Conservation (phyloP, 2,329 filamentous ascomycete species). For the Alternaria triticimaculans region DNA sequence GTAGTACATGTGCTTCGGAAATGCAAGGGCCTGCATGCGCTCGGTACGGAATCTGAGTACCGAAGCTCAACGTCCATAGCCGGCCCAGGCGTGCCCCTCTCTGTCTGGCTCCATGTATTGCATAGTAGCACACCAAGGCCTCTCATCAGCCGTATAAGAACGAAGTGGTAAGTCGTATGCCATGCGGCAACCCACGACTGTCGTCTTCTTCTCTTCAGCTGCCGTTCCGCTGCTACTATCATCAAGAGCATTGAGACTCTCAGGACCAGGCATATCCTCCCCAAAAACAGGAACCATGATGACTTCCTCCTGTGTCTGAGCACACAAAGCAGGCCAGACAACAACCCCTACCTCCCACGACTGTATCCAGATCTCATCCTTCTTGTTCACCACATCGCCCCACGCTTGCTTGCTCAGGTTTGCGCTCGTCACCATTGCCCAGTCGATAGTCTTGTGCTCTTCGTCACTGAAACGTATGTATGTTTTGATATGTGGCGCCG, state of each 20-base stretch:
- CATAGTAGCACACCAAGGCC: slow-evolving; percentile 77
- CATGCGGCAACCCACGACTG: slow-evolving; percentile 73
- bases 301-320: slow-evolving; percentile 22
- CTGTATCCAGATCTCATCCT: slow-evolving; percentile 71
- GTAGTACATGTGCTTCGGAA: not conserved
- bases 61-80: slow-evolving; percentile 10
- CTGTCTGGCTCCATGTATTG: slow-evolving; percentile 68
- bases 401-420: slow-evolving; percentile 90
- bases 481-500: slow-evolving; percentile 89
- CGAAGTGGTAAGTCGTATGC: slow-evolving; percentile 82
- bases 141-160: slow-evolving; percentile 67
- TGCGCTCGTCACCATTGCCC: slow-evolving; percentile 89
- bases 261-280: slow-evolving; percentile 59
- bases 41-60: not conserved
- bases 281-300: slow-evolving; percentile 74
- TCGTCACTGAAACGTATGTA: slow-evolving; percentile 71
- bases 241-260: slow-evolving; percentile 23
- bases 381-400: slow-evolving; percentile 68
- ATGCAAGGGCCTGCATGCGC: not conserved
- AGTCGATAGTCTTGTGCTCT: slow-evolving; percentile 67
- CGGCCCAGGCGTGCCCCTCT: slow-evolving; percentile 54
- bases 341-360: slow-evolving; percentile 87
- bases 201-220: slow-evolving; percentile 2
- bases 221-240: slow-evolving; percentile 12
- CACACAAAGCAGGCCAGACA: slow-evolving; percentile 73